Evolutionary conservation across 768 basidiomycete genomes (phyloP).

Genomic region (Leccinum truebloodii): DNA sequence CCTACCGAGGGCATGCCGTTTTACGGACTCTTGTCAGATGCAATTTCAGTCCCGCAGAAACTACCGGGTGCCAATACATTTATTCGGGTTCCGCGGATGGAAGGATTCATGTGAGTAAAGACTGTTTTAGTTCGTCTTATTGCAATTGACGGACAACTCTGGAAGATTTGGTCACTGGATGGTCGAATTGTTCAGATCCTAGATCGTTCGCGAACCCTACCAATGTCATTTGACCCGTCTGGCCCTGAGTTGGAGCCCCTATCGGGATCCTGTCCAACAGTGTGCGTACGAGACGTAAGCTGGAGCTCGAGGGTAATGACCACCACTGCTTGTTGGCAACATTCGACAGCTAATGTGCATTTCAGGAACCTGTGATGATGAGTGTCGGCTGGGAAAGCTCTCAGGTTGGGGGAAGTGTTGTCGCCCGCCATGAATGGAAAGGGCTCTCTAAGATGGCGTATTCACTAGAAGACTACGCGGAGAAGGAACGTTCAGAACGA

Average conservation of each 20-base stretch:
- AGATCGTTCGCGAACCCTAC: conserved; percentile 72
- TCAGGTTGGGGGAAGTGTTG: conserved; percentile 59
- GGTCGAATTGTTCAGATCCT: conserved; percentile 82
- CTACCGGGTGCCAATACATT: conserved; percentile 90
- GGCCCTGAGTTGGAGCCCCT: conserved; percentile 48
- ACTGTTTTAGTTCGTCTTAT: conserved; percentile 2
- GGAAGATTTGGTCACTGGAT: conserved; percentile 93
- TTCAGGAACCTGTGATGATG: conserved; percentile 85
- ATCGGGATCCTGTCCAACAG: conserved; percentile 30
- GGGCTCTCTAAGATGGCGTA: conserved; percentile 74
- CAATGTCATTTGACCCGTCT: conserved; percentile 74
- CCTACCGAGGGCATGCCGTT: conserved; percentile 89
- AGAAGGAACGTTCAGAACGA: conserved; percentile 47
- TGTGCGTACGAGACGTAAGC: conserved; percentile 89
- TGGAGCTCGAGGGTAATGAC: conserved; percentile 83
- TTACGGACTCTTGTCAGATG: conserved; percentile 92
- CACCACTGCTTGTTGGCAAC: not conserved
- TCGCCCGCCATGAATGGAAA: conserved; percentile 97
- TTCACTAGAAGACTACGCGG: conserved; percentile 73
- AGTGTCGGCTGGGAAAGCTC: conserved; percentile 84
- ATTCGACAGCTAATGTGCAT: conserved; percentile 3
- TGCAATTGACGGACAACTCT: conserved; percentile 3
- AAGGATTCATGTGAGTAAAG: conserved; percentile 66
- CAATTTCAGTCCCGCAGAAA: conserved; percentile 92
- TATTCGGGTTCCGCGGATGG: conserved; percentile 94